These are phyloP conservation scores for Populus pruinosa DNA, from an alignment of 345 rosid genomes.

Conservation along the genomic window DNA sequence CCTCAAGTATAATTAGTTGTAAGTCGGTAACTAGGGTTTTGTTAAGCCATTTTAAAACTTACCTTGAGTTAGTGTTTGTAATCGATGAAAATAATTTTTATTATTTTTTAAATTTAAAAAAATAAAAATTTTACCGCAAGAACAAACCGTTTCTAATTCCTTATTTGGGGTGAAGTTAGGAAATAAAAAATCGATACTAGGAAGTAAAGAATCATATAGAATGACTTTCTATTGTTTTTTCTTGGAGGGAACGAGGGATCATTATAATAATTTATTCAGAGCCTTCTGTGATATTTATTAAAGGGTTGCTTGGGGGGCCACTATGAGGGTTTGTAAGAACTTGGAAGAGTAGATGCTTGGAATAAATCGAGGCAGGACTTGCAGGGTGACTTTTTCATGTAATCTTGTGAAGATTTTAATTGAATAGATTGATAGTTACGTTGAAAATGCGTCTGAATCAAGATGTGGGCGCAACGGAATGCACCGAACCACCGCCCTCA, in stretches of 20 bases:
- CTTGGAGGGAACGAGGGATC: no score
- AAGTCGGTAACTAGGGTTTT: not conserved
- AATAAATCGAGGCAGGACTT: not conserved
- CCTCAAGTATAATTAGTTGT: not conserved
- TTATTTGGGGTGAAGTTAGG: not conserved
- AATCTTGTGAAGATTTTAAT: not conserved
- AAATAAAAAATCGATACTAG: not conserved
- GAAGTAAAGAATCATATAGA: not conserved
- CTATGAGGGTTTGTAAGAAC: not conserved
- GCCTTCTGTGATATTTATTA: not conserved
- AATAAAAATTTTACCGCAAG: no score
- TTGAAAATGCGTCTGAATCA: not conserved
- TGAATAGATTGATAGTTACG: not conserved
- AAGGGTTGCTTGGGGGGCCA: not conserved
- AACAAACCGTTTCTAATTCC: no score
- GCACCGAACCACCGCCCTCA: slow-evolving; percentile 11
- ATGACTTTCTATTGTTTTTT: no score
- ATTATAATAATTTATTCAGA: not conserved
- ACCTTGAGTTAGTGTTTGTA: not conserved
- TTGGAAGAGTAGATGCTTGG: not conserved
- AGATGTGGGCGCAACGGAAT: not conserved
- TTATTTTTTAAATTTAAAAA: no score
- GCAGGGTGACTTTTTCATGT: not conserved
- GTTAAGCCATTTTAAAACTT: not conserved
- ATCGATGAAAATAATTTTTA: no score